Evolutionary conservation across 192 early-diverging fungal species (phyloP).

Genomic region (Lunasporangiospora selenospora): DNA sequence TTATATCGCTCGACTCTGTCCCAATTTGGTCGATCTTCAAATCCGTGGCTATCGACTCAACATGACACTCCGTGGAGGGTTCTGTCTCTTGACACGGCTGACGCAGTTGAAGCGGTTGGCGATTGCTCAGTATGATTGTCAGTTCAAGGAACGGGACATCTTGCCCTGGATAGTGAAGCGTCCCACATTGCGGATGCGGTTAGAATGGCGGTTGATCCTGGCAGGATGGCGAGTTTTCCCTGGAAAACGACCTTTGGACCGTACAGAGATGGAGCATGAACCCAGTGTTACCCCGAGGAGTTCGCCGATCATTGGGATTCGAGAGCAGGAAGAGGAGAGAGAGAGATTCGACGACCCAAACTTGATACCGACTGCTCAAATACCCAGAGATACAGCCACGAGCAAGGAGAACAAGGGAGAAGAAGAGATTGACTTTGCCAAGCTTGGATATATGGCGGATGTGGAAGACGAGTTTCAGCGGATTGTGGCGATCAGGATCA

Average conservation of each 20-base stretch:
- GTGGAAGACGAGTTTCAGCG: conserved; percentile 8
- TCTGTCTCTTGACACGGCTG: conserved; percentile 14
- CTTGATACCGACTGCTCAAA: too few relatives aligned
- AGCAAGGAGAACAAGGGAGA: too few relatives aligned
- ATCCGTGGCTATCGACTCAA: conserved; percentile 12
- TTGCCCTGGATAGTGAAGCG: conserved; percentile 23
- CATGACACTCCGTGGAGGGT: conserved; percentile 15
- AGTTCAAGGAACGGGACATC: conserved; percentile 12
- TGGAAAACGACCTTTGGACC: conserved; percentile 4
- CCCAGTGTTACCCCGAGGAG: too few relatives aligned
- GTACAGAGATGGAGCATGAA: too few relatives aligned
- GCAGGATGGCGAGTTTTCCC: conserved; percentile 12
- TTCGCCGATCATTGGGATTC: too few relatives aligned
- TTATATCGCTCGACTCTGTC: conserved; percentile 13
- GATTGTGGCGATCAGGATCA: neutral
- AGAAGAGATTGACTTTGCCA: too few relatives aligned
- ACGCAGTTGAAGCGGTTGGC: conserved; percentile 2
- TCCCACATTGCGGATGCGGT: neutral
- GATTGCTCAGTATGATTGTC: conserved; percentile 9
- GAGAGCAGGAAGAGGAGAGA: too few relatives aligned
- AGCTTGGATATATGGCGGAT: conserved; percentile 9
- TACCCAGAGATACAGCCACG: too few relatives aligned
- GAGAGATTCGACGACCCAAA: too few relatives aligned
- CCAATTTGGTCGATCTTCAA: conserved; percentile 2
- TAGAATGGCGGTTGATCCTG: conserved; percentile 5